A percentile compares a stretch with the other conserved stretches of the same genome.
Evolutionary conservation across 768 basidiomycete species (phyloP).

Genomic region (Suillus alpinus): DNA sequence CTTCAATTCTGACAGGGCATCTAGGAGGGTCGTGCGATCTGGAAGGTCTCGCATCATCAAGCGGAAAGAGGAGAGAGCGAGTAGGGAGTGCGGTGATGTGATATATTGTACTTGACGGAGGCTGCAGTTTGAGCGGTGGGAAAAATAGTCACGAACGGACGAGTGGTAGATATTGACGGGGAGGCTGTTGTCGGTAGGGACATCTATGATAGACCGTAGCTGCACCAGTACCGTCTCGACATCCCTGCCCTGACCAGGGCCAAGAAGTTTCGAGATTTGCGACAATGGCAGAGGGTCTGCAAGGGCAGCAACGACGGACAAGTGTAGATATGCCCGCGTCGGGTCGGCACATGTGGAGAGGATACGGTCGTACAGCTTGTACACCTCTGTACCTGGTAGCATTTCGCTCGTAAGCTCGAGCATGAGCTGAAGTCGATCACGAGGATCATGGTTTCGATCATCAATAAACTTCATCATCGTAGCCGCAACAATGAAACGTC

Average conservation of each 20-base stretch:
- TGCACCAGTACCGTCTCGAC: neutral
- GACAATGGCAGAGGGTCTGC: neutral
- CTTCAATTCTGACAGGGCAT: too few relatives aligned
- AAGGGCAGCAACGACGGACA: neutral
- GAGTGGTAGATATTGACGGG: neutral
- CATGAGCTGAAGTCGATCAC: too few relatives aligned
- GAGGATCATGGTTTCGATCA: too few relatives aligned
- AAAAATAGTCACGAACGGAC: neutral
- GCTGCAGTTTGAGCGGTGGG: neutral
- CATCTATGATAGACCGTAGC: neutral
- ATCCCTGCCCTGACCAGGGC: neutral
- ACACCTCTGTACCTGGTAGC: too few relatives aligned
- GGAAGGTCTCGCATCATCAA: too few relatives aligned
- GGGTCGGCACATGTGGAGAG: neutral
- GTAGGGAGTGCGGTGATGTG: neutral
- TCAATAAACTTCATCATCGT: too few relatives aligned
- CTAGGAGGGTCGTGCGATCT: too few relatives aligned
- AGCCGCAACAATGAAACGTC: too few relatives aligned
- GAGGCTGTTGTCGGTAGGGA: neutral
- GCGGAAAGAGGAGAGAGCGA: too few relatives aligned
- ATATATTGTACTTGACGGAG: neutral
- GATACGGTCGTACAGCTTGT: too few relatives aligned
- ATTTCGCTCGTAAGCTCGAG: too few relatives aligned
- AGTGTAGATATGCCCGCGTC: neutral
- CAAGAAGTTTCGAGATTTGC: too few relatives aligned